Evolutionary conservation across 2,329 filamentous ascomycete genomes (phyloP).

Genomic region (Fusarium tupiense): DNA sequence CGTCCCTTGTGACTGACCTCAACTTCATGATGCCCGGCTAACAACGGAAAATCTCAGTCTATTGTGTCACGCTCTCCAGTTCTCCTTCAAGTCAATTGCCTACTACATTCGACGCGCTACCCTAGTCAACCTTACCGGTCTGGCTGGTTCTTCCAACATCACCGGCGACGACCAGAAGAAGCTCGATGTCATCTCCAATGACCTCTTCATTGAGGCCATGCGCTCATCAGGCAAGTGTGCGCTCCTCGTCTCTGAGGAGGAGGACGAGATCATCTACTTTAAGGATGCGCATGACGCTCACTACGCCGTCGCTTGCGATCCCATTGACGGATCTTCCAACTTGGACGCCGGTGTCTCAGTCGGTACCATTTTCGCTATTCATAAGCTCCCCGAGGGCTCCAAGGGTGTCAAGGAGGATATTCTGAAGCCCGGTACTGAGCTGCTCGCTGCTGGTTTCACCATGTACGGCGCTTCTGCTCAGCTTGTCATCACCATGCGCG

Average conservation of each 20-base stretch:
- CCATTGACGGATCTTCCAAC: conserved; percentile 98
- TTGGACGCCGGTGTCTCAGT: conserved; percentile 97
- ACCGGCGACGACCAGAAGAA: conserved; percentile 99
- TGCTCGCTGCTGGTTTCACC: conserved; percentile 96
- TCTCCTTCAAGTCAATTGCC: conserved; percentile 99
- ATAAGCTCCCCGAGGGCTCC: conserved; percentile 84
- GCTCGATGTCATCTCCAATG: conserved; percentile 98
- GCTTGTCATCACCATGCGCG: conserved; percentile 96
- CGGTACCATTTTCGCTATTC: conserved; percentile 95
- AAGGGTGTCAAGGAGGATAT: conserved; percentile 84
- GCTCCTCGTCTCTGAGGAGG: conserved; percentile 96
- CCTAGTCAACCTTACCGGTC: conserved; percentile 92
- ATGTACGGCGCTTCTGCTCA: conserved; percentile 99
- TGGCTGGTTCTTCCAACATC: conserved; percentile 92
- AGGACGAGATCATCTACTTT: conserved; percentile 92
- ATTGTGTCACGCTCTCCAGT: conserved; percentile 96
- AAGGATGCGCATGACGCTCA: conserved; percentile 77
- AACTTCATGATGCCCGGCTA: conserved; percentile 20
- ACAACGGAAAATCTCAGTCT: conserved; percentile 64
- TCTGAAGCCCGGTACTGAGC: conserved; percentile 87
- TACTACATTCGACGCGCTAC: conserved; percentile 98
- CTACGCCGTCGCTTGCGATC: conserved; percentile 96
- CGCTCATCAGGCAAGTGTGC: conserved; percentile 89
- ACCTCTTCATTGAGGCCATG: conserved; percentile 97
- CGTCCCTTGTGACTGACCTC: conserved; percentile 1